These are phyloP conservation scores for Rhodosporidiobolus odoratus DNA, from an alignment of 768 basidiomycete species.

Conservation along the genomic window DNA sequence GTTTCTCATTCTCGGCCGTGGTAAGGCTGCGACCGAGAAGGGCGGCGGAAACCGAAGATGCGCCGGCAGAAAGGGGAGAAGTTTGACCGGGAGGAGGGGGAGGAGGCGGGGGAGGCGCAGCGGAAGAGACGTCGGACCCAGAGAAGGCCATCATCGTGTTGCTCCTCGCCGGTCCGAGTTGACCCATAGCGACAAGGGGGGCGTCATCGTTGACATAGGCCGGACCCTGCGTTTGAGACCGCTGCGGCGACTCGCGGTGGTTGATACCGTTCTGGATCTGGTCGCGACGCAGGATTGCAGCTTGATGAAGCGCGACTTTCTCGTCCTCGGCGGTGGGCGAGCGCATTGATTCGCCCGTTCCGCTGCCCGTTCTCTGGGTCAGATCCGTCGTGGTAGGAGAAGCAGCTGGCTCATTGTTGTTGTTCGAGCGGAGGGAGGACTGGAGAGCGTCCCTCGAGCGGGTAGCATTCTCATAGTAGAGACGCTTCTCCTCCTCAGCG, in stretches of 20 bases:
- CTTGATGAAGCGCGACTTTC: slow-evolving; percentile 6
- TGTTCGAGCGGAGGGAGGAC: background rate
- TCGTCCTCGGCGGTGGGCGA: background rate
- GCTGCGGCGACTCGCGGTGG: background rate
- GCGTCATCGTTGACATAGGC: background rate
- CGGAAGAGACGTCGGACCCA: slow-evolving; percentile 12
- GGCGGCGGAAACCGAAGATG: background rate
- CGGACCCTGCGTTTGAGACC: background rate
- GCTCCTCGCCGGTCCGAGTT: background rate
- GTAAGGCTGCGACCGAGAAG: slow-evolving; percentile 26
- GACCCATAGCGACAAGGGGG: background rate
- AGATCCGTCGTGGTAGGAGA: background rate
- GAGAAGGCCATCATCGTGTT: slow-evolving; percentile 17
- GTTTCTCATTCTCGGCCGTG: slow-evolving; percentile 28
- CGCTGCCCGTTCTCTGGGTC: background rate
- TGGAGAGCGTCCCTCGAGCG: slow-evolving; percentile 16
- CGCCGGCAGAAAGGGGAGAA: background rate
- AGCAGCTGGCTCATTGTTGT: background rate
- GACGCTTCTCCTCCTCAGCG: slow-evolving; percentile 27
- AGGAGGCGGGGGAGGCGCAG: background rate
- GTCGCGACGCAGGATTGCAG: background rate
- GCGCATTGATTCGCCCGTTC: background rate
- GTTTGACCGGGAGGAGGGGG: background rate
- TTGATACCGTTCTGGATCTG: background rate
- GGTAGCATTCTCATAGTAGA: slow-evolving; percentile 19